These are phyloP conservation scores for Gryganskiella cystojenkinii DNA, from an alignment of 192 early-diverging fungal species.

Conservation along the genomic window DNA sequence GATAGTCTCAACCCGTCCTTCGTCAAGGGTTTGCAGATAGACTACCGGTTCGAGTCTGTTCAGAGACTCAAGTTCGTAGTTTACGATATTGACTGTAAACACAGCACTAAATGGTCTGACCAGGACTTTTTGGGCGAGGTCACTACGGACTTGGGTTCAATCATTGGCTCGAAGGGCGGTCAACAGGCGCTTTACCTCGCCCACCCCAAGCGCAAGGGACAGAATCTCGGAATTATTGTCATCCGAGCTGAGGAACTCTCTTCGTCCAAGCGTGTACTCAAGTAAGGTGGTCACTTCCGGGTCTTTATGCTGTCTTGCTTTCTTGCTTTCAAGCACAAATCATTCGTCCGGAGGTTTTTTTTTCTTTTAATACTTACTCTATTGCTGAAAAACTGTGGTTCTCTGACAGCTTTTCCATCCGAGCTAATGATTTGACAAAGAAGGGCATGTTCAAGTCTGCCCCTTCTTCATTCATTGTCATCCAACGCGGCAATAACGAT, in stretches of 20 bases:
- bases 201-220: slow-evolving; percentile 4
- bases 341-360: too few relatives aligned
- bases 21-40: slow-evolving; percentile 46
- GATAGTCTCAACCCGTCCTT: slow-evolving; percentile 61
- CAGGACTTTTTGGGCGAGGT: slow-evolving; percentile 55
- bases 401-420: slow-evolving; percentile 54
- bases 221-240: slow-evolving; percentile 48
- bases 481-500: slow-evolving; percentile 52
- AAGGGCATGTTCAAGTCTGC: slow-evolving; percentile 42
- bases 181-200: slow-evolving; percentile 6
- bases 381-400: too few relatives aligned
- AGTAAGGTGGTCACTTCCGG: slow-evolving; percentile 34
- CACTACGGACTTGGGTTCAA: slow-evolving; percentile 37
- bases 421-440: slow-evolving; percentile 42
- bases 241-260: slow-evolving; percentile 56
- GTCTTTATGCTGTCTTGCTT: neutral
- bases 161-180: slow-evolving; percentile 11
- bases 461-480: slow-evolving; percentile 38
- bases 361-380: too few relatives aligned
- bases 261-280: slow-evolving; percentile 29
- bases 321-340: too few relatives aligned
- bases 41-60: slow-evolving; percentile 61
- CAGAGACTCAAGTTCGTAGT: slow-evolving; percentile 46
- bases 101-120: slow-evolving; percentile 28
- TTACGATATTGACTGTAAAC: slow-evolving; percentile 53